Base-by-base conservation (phyloP, 1,139 yeast species). In the Nakaseomyces bracarensis region DNA sequence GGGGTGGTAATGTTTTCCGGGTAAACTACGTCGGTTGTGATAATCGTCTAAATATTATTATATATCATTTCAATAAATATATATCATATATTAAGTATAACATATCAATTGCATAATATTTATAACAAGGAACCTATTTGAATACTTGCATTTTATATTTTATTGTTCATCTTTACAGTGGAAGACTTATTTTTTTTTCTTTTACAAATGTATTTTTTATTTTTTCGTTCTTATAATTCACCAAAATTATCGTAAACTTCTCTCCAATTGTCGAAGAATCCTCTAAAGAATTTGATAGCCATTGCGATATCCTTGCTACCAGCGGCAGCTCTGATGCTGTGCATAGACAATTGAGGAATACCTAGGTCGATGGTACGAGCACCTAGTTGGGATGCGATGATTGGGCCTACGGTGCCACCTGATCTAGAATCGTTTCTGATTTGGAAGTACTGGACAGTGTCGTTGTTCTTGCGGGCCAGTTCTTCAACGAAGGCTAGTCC, bases 321-420 rank as follows among this genome's bases (percentile, higher is more conserved):
- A 27, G 82, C 74, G 15, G 82, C 73, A 20, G 87, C 89, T 55
- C 93, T 68, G 45, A 82, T 81, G 42, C 86, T 79, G 61, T 83
- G 94, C 94, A 83, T 83, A 7, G 87, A 73, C 50, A 82, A 66
- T 53, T 82, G 87, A 0, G 93, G 80, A 47, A 83, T 77, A 31
- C 94, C 94, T 44, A 81, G 67, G 57, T 83, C 94, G 39, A 82
- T 71, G 21, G 86, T 79, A 54, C 86, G 70, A 10, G 87, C 82
- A 25, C 94, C 93, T 1, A 89, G 80, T 41, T 57, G 60, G 6
- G 77, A 65, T 1, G 86, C 69, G 42, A 83, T 65, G 36, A 73
- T 69, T 6, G 91, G 91, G 0, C 94, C 94, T 55, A 83, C 81
- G 15, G 93, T 83, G 22, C 89, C 85, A 11, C 93, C 94, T 2